Conservation (phyloP, 352 stramenopile species). For the Detonula confervacea region DNA sequence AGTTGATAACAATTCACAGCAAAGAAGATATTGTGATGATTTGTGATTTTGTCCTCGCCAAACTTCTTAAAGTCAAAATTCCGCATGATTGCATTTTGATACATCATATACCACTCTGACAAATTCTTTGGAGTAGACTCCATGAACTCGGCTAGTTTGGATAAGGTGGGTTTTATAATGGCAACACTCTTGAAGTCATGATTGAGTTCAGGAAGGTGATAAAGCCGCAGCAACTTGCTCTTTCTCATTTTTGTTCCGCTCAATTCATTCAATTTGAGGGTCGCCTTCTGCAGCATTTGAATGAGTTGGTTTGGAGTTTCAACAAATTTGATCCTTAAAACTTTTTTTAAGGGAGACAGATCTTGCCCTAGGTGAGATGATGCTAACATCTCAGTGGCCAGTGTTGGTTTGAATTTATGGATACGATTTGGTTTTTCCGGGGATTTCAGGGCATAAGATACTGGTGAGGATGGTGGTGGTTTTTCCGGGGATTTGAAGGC, state of each 20-base stretch:
- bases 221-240: slow-evolving; percentile 42
- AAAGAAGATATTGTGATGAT: slow-evolving; percentile 49
- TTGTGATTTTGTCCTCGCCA: slow-evolving; percentile 38
- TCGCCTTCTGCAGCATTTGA: slow-evolving; percentile 42
- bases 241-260: slow-evolving; percentile 21
- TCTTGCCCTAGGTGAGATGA: slow-evolving; percentile 43
- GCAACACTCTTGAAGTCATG: slow-evolving; percentile 10
- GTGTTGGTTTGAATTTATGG: slow-evolving; percentile 12
- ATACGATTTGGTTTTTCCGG: slow-evolving; percentile 15
- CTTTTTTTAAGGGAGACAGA: slow-evolving; percentile 31
- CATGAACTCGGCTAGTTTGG: slow-evolving; percentile 46
- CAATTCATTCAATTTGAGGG: slow-evolving; percentile 53
- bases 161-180: slow-evolving; percentile 24
- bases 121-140: slow-evolving; percentile 28
- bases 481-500: not conserved
- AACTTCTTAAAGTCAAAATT: slow-evolving; percentile 46
- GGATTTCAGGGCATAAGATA: not conserved
- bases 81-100: slow-evolving; percentile 31
- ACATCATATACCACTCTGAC: slow-evolving; percentile 45
- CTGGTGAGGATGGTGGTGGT: not conserved
- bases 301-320: slow-evolving; percentile 56
- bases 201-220: slow-evolving; percentile 45
- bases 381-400: slow-evolving; percentile 24
- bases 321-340: slow-evolving; percentile 26
- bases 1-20: slow-evolving; percentile 22